Base-by-base conservation (phyloP, 2,329 filamentous ascomycete genomes). In the Fusarium sp. region DNA sequence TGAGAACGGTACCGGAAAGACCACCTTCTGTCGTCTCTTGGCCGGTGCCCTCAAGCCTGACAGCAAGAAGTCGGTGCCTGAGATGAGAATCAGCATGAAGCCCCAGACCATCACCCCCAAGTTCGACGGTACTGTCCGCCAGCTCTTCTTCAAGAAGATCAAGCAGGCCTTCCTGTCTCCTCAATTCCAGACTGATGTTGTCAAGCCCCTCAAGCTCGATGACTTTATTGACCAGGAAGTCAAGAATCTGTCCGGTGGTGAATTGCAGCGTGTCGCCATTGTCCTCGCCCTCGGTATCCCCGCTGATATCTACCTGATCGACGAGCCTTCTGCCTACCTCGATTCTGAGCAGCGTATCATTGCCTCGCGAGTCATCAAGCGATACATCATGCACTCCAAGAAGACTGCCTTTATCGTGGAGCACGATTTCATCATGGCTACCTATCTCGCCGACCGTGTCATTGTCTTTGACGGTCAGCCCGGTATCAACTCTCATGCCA, bases 151-250 rank as follows among this genome's bases (percentile, higher is more conserved):
- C 92, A 99, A 99, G 92, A 96, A 97, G 88, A 99, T 99, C 86
- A 98, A 98, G 90, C 92, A 95, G 72, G 92, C 96, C 41, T 99
- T 99, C 91, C 85, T 99, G 79, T 97, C 92, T 78, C 97, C 97
- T 34, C 97, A 99, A 85, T 99, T 99, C 90, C 97, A 99, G 88
- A 99, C 97, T 16, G 97, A 99, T 84, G 97, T 99, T 67, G 97
- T 98, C 87, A 98, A 98, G 88, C 97, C 97, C n/a, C 91, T 99
- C 71, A 98, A 97, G 88, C 92, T 99, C 71, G 97, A 99, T 62
- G 97, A 98, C 82, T 99, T 99, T 85, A 98, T 99, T 81, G 97
- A 99, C 83, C 97, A 99, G 85, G 97, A 99, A 87, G 97, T 99
- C 77, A 97, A 98, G 89, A 98, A 98, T 85, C 87, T 99, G 83